These are phyloP conservation scores for Aspergillus sp. DNA, from an alignment of 2,329 filamentous ascomycete species.

Conservation along the genomic window DNA sequence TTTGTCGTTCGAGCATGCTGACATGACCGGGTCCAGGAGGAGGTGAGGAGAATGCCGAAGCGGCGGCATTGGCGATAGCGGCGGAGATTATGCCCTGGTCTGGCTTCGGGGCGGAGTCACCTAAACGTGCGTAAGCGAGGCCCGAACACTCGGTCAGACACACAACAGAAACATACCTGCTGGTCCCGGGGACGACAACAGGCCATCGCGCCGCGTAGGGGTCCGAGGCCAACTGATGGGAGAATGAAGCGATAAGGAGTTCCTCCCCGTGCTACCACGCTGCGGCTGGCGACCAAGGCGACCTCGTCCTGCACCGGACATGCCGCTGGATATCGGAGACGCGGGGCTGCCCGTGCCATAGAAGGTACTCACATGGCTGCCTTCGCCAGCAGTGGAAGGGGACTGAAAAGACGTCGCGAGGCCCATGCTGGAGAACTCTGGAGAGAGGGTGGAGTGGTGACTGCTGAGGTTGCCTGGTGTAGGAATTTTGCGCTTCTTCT, in stretches of 20 bases:
- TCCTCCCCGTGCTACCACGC: conserved; percentile 59
- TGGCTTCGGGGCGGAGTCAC: conserved; percentile 40
- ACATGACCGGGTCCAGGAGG: conserved; percentile 72
- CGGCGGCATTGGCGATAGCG: conserved; percentile 86
- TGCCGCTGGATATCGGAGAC: conserved; percentile 64
- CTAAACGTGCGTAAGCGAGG: conserved; percentile 21
- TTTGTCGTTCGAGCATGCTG: conserved; percentile 73
- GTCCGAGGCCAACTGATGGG: conserved; percentile 58
- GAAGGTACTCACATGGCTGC: conserved; percentile 52
- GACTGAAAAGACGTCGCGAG: conserved; percentile 53
- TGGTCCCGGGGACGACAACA: conserved; percentile 47
- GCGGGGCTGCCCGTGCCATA: conserved; percentile 59
- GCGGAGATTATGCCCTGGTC: conserved; percentile 85
- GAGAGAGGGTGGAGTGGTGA: conserved; percentile 61
- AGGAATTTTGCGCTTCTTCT: conserved; percentile 98
- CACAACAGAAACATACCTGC: conserved; percentile 30
- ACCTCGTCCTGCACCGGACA: conserved; percentile 83
- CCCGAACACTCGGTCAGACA: background rate
- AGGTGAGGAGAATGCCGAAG: conserved; percentile 64
- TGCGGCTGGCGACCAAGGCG: conserved; percentile 67
- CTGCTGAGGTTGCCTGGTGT: conserved; percentile 72
- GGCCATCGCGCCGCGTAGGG: conserved; percentile 51
- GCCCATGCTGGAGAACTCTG: conserved; percentile 66
- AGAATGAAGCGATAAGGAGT: conserved; percentile 62
- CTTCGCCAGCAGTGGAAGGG: conserved; percentile 48